These are phyloP conservation scores for Primulina eburnea DNA, from an alignment of 257 asterid genomes.

Conservation along the genomic window DNA sequence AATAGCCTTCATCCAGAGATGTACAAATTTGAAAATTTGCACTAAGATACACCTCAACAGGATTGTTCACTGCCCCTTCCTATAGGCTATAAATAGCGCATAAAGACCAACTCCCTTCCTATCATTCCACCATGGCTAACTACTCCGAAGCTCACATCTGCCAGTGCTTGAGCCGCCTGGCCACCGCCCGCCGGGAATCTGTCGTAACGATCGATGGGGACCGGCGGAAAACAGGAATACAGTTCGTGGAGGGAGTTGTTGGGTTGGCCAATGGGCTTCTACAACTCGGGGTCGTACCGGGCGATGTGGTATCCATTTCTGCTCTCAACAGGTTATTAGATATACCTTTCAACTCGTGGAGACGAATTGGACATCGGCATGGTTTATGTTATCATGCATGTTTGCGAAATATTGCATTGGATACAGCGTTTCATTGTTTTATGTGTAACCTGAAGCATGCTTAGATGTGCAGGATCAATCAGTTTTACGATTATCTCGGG, in stretches of 20 bases:
- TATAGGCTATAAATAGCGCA: not conserved
- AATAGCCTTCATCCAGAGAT: no score
- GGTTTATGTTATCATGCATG: not conserved
- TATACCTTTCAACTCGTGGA: no score
- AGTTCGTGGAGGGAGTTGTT: conserved; percentile 62
- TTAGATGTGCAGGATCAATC: not conserved
- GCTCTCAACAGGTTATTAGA: conserved; percentile 71
- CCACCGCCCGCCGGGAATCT: conserved; percentile 52
- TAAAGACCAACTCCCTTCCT: not conserved
- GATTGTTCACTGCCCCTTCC: not conserved
- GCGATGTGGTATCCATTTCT: conserved; percentile 77
- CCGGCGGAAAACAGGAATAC: conserved; percentile 64
- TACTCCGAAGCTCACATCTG: conserved; percentile 75
- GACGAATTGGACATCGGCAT: no score
- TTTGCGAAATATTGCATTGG: not conserved
- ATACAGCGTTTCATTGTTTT: no score
- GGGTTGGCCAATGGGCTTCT: conserved; percentile 57
- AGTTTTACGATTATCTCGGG: no score
- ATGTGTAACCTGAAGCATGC: not conserved
- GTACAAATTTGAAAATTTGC: no score
- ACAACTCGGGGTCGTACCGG: conserved; percentile 69
- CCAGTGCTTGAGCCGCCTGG: conserved; percentile 76
- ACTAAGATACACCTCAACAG: no score
- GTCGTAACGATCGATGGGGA: conserved; percentile 44
- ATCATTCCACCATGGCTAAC: conserved; percentile 34